Percentiles rank a stretch among this genome's conserved stretches.
Evolutionary conservation across 768 basidiomycete genomes (phyloP).

Genomic region (Tremella yokohamensis): DNA sequence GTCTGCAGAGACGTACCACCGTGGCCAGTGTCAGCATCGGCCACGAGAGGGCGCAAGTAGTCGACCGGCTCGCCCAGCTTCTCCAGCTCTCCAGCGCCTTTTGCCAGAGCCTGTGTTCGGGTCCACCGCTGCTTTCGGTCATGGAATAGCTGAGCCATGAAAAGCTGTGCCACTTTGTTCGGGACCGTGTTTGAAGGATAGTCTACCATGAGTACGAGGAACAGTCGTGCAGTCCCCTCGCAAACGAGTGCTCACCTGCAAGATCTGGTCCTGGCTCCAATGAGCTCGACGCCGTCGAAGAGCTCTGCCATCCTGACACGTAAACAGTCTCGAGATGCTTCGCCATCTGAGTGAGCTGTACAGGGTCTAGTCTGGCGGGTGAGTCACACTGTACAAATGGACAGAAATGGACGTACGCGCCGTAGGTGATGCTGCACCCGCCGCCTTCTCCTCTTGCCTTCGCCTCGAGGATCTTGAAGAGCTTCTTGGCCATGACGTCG

Average conservation of each 20-base stretch:
- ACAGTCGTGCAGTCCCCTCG: neutral
- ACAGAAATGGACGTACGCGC: constrained; percentile 70
- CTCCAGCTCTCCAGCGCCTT: constrained; percentile 59
- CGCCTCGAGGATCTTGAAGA: constrained; percentile 68
- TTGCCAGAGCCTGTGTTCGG: constrained; percentile 27
- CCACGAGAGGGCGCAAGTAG: constrained; percentile 89
- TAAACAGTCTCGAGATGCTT: constrained; percentile 95
- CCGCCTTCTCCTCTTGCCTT: constrained; percentile 58
- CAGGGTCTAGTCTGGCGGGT: constrained; percentile 78
- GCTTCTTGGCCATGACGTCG: constrained; percentile 77
- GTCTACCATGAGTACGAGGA: constrained; percentile 55
- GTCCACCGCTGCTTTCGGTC: constrained; percentile 82
- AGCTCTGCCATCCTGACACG: constrained; percentile 82
- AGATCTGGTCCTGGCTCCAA: constrained; percentile 98
- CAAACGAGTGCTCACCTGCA: constrained; percentile 62
- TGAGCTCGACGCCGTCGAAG: constrained; percentile 85
- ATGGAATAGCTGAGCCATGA: constrained; percentile 97
- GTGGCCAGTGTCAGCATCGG: constrained; percentile 97
- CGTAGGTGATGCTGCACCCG: constrained; percentile 79
- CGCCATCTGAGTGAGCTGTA: constrained; percentile 98
- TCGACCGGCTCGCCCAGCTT: constrained; percentile 67
- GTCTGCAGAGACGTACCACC: constrained; percentile 54
- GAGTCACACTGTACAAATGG: neutral
- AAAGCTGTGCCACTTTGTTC: constrained; percentile 96
- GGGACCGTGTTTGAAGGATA: constrained; percentile 99